Evolutionary conservation across 2,329 filamentous ascomycete genomes (phyloP).

Genomic region (Laburnicola sp.): DNA sequence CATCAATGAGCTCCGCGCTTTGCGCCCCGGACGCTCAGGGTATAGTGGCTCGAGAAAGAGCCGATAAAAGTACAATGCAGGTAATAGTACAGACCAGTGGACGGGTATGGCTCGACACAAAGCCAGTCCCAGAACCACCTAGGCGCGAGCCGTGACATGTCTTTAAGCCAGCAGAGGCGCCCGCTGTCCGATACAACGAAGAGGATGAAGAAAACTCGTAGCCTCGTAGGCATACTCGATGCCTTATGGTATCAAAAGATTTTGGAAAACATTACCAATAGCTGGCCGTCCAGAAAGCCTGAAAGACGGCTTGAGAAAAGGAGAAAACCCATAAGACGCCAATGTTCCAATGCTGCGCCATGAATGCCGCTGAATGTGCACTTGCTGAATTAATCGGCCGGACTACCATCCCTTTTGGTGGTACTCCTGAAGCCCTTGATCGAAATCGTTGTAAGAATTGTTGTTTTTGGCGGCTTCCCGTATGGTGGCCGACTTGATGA

Average conservation of each 20-base stretch:
- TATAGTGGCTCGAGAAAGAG: constrained; percentile 40
- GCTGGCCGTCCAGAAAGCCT: constrained; percentile 19
- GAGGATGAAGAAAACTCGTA: constrained; percentile 43
- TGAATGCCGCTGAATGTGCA: constrained; percentile 45
- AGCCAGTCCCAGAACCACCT: constrained; percentile 28
- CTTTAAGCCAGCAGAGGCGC: constrained; percentile 34
- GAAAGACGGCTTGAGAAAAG: constrained; percentile 9
- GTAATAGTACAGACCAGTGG: constrained; percentile 45
- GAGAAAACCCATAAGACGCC: constrained; percentile 33
- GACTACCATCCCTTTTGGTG: constrained; percentile 81
- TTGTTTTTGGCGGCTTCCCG: constrained; percentile 65
- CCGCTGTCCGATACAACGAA: constrained; percentile 32
- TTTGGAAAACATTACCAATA: constrained; percentile 40
- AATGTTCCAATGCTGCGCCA: constrained; percentile 35
- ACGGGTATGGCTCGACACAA: constrained; percentile 25
- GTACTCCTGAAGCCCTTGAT: constrained; percentile 80
- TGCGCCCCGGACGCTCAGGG: constrained; percentile 30
- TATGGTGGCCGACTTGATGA: constrained; percentile 58
- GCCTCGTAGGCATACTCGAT: constrained; percentile 43
- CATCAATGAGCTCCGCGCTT: constrained; percentile 16
- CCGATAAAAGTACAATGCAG: constrained; percentile 47
- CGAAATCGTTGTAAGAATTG: constrained; percentile 75
- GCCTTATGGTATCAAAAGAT: constrained; percentile 42
- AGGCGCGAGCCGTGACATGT: constrained; percentile 45
- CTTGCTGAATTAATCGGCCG: constrained; percentile 21